Evolutionary conservation across 768 basidiomycete species (phyloP), one percentile per base, ranked within the genome.

Genomic region (Nidularia sp.): DNA sequence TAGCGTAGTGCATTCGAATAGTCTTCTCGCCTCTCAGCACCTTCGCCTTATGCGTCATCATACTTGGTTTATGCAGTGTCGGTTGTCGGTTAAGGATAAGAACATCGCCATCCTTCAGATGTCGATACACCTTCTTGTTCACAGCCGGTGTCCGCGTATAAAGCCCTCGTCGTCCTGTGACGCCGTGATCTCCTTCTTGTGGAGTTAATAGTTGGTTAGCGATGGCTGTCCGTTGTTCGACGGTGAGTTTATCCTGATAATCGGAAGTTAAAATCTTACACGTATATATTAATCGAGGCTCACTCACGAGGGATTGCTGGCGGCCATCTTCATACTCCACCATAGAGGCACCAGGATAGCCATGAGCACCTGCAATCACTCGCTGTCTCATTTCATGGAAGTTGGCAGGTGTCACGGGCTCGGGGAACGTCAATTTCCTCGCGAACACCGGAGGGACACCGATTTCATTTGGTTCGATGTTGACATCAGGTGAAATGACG

Each of bases 401-500:
- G 67, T 98, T 99, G 55, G 85, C 80, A 39, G 88, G 81, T 5
- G 93, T 99, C 32, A 99, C 96, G 4, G 97, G 94, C 66, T 98
- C 97, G 3, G 97, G 93, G 72, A 93, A 99, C 3, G 97, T 99
- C 63, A 99, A 74, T 65, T 97, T 98, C 61, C 86, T 82, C 1
- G 97, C 97, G 66, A 99, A 99, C 47, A 98, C 90, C 32, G 97
- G 97, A 5, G 97, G 97, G 29, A 99, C 84, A 39, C 97, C 97
- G 51, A 99, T 99, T 69, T 99, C 97, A 66, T 92, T 95, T 32
- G 97, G 92, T 69, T 99, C 97, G 58, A 99, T 98, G 69, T 98
- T 98, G 61, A 98, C 90, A 64, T 99, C 97, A 8, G 97, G 97
- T 13, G 97, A 99, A 58, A 99, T 99, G 64, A 99, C 97, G n/a